Base-by-base conservation (phyloP, 768 basidiomycete genomes). In the Boletus huronensis region DNA sequence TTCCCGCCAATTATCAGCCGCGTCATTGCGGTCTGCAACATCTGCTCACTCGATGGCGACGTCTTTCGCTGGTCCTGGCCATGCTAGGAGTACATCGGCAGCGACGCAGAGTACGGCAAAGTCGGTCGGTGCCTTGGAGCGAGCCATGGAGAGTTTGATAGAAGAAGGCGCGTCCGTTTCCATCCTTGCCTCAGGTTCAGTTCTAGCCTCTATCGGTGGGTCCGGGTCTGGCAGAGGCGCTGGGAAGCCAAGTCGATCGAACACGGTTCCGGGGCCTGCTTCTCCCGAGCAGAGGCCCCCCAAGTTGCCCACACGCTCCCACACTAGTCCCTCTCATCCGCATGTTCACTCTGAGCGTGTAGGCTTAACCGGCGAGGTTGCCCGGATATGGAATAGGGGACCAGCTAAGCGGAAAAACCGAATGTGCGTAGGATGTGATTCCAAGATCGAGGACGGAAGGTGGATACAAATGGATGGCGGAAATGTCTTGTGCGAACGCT, bases 401-500 rank as follows among this genome's bases (percentile, higher is more conserved):
- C 67, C 65, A 57, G 61, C 52, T 69, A 66, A 62, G 67, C 66
- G 57, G 74, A 66, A 62, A 64, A 59, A 50, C 25, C 79, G 74
- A 55, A 66, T 72, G 14, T 97, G 94, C 65, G 72, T 84, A 47
- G 81, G 83, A 58, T 97, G 94, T 71, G 69, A 76, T 51, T 79
- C 78, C 67, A 72, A 62, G 58, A 87, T 96, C 52, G 85, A 87
- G 35, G 88, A 93, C 67, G 87, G 88, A 59, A 75, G 88, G 61
- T 95, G 86, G 92, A 87, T 91, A 56, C 79, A 77, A 65, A 85
- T 84, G 72, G 92, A 87, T 67, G 80, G 77, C n/a, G 86, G 82
- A 53, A 82, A 73, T 36, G 84, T 93, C 35, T 72, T 97, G 62
- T 97, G 95, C 70, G 95, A 94, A 66, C 73, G 72, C 63, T 95